Percentiles rank a stretch among this genome's conserved stretches.
Evolutionary conservation across 176 grass and related monocot genomes (phyloP).

Genomic region (Dactylis glomerata): DNA sequence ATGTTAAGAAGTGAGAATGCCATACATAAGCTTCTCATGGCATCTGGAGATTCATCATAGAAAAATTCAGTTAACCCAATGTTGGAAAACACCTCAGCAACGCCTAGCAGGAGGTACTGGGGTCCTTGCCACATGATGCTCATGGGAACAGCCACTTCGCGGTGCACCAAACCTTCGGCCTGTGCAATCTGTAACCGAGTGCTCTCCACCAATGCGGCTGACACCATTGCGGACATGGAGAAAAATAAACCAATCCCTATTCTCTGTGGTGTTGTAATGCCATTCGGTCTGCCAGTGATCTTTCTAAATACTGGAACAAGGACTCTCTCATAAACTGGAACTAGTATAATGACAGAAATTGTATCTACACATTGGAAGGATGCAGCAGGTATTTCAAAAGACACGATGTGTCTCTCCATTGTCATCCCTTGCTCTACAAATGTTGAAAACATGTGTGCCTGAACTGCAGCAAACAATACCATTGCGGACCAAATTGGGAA

Average conservation of each 20-base stretch:
- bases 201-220: slow-evolving; percentile 55
- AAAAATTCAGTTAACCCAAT: slow-evolving; percentile 57
- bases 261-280: slow-evolving; percentile 49
- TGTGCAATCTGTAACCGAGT: slow-evolving; percentile 32
- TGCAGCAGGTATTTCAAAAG: slow-evolving; percentile 51
- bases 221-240: slow-evolving; percentile 43
- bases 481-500: slow-evolving; percentile 52
- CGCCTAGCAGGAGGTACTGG: slow-evolving; percentile 61
- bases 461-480: slow-evolving; percentile 41
- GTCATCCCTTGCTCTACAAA: slow-evolving; percentile 52
- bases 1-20: slow-evolving; percentile 38
- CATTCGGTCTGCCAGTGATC: slow-evolving; percentile 42
- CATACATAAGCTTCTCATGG: slow-evolving; percentile 50
- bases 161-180: slow-evolving; percentile 16
- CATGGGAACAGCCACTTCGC: slow-evolving; percentile 28
- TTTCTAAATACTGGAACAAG: slow-evolving; percentile 46
- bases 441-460: slow-evolving; percentile 50
- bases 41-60: slow-evolving; percentile 56
- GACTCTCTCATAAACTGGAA: slow-evolving; percentile 55
- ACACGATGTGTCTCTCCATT: slow-evolving; percentile 41
- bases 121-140: slow-evolving; percentile 68
- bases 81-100: slow-evolving; percentile 46
- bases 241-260: slow-evolving; percentile 49
- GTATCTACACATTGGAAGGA: slow-evolving; percentile 51
- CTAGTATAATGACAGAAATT: slow-evolving; percentile 33